Conservation (phyloP, 2,329 filamentous ascomycete species). For the Raffaelea arxii region DNA sequence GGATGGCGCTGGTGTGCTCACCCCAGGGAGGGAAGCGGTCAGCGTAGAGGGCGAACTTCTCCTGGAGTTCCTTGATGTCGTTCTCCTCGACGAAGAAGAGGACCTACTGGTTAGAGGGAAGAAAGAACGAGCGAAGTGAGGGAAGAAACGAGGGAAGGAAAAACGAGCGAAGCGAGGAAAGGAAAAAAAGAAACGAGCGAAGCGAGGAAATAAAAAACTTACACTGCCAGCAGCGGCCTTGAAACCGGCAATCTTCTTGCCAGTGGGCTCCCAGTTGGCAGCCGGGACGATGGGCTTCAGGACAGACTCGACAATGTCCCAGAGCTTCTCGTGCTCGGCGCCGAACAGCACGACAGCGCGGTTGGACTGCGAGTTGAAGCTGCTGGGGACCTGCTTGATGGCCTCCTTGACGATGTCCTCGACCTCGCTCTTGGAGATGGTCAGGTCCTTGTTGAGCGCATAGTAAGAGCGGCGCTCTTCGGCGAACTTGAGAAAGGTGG, state of each 20-base stretch:
- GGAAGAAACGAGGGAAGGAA: not conserved
- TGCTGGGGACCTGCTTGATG: slow-evolving; percentile 61
- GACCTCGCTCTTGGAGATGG: slow-evolving; percentile 48
- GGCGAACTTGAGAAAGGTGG: slow-evolving; percentile 52
- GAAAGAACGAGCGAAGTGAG: not conserved
- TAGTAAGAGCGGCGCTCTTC: slow-evolving; percentile 62
- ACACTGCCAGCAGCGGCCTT: slow-evolving; percentile 67
- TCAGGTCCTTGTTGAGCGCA: slow-evolving; percentile 52
- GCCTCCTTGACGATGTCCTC: slow-evolving; percentile 55
- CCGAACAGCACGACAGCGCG: slow-evolving; percentile 71
- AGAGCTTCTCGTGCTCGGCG: slow-evolving; percentile 78
- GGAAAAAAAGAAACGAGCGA: not conserved
- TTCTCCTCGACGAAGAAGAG: slow-evolving; percentile 79
- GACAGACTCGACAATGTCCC: slow-evolving; percentile 60
- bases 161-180: not conserved
- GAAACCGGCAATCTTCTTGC: slow-evolving; percentile 43
- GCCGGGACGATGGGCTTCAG: slow-evolving; percentile 60
- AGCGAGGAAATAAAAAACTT: slow-evolving; percentile 21
- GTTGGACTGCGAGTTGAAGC: slow-evolving; percentile 84
- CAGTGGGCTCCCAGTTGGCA: slow-evolving; percentile 48
- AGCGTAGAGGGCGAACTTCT: slow-evolving; percentile 62
- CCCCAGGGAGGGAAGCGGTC: slow-evolving; percentile 74
- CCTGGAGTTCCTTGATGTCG: slow-evolving; percentile 55
- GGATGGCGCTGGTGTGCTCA: slow-evolving; percentile 69
- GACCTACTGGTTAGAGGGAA: slow-evolving; percentile 33